phyloP scores from a whole-genome alignment of 495 filamentous ascomycete genomes.

The Hypoxylon fragiforme region DNA sequence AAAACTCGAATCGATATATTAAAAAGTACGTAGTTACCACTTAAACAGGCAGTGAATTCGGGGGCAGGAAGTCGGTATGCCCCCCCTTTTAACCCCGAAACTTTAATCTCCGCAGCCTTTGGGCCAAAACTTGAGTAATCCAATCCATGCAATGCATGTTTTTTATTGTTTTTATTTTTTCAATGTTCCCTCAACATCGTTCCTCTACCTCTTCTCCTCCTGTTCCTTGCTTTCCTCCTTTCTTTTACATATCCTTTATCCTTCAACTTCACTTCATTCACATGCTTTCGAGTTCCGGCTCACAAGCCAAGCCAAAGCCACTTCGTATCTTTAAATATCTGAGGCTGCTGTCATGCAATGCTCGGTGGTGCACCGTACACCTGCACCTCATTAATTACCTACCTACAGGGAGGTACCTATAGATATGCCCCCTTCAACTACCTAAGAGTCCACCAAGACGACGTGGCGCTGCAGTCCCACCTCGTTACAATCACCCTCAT shows the following conservation, averaged over 20 bases:
- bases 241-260: neutral
- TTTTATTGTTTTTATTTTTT: no score
- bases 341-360: neutral
- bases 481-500: neutral
- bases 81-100: neutral
- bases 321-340: constrained; percentile 7
- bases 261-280: neutral
- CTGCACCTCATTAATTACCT: constrained; percentile 7
- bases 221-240: neutral
- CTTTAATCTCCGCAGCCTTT: neutral
- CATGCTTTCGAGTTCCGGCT: constrained; percentile 1
- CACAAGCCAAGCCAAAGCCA: constrained; percentile 26
- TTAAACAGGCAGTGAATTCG: no score
- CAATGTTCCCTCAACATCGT: no score
- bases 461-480: neutral
- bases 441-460: neutral
- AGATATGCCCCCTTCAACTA: neutral
- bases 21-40: no score
- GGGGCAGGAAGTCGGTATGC: neutral
- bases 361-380: constrained; percentile 4
- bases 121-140: no score
- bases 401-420: no score
- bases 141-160: no score
- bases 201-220: neutral
- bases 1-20: no score